Evolutionary conservation across 1,284 basidiomycete genomes (phyloP), one percentile per base, ranked within the genome.

Genomic region (Polyporus tsugae): DNA sequence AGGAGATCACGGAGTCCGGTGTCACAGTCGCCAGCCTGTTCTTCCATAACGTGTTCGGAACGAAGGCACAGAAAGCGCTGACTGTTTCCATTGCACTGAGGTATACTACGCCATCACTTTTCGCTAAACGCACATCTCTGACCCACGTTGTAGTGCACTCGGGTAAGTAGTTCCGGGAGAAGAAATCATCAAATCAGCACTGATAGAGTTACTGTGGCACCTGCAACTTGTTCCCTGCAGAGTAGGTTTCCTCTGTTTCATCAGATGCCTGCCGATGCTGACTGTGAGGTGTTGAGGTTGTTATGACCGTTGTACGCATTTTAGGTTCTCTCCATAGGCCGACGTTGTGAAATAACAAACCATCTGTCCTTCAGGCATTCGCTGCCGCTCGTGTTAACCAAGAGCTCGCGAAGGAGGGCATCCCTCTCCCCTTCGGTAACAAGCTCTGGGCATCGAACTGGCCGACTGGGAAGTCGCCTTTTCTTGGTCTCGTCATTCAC

Each of bases 21-120:
- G 82, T 85, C 44, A 88, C 90, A 38, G 85, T 91, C 44, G 91
- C 90, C 7, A 88, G 90, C 0, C 75, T 91, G 44, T 92, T 91
- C 79, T 92, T 93, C 77, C 82, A 87, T 42, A 91, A 92, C 73
- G 77, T 93, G 1, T 92, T 87, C 75, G 91, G 91, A 0, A 78
- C 83, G 5, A 76, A 81, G 6, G 86, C 87, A 2, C 89, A 91
- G 74, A 84, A 83, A 76, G 90, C 89, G 15, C 80, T 93, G 33
- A 90, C 88, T 65, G 82, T 84, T 1, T 84, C 91, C 61, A 87
- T 92, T 46, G 86, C 90, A 1, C 75, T 92, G 62, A 78, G 75
- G 75, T 77, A 46, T 62, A 69, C 39, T 22, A 13, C 29, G 25
- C 6, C 13, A 22, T 19, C 10, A 19, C n/a, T 13, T 2, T 17